These are phyloP conservation scores for Pseudogymnoascus sp. DNA, from an alignment of 2,329 filamentous ascomycete species.

Conservation along the genomic window DNA sequence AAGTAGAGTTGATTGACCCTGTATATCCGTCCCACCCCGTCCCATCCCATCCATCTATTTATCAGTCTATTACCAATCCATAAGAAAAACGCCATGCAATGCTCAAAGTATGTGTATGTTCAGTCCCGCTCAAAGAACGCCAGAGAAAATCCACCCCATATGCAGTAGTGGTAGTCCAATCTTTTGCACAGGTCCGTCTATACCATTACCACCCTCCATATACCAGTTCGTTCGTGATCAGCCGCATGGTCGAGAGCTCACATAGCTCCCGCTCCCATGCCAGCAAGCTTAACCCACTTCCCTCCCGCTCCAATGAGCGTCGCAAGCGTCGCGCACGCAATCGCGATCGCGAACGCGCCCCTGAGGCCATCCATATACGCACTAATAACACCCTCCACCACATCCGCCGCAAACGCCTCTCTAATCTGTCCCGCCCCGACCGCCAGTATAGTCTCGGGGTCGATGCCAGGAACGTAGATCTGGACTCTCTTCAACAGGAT, in stretches of 20 bases:
- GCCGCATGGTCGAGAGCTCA: not conserved
- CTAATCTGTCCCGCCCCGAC: slow-evolving; percentile 50
- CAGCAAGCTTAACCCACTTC: slow-evolving; percentile 26
- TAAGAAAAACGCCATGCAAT: not conserved
- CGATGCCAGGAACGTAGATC: slow-evolving; percentile 30
- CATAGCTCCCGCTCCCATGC: not conserved
- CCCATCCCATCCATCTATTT: not conserved
- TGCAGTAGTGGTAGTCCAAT: not conserved
- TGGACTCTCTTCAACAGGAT: slow-evolving; percentile 32
- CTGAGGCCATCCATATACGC: slow-evolving; percentile 59
- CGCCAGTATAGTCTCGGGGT: slow-evolving; percentile 30
- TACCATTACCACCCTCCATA: not conserved
- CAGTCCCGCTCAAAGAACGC: not conserved
- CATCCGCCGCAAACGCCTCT: slow-evolving; percentile 37
- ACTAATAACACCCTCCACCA: slow-evolving; percentile 43
- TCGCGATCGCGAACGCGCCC: slow-evolving; percentile 50
- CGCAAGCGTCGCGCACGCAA: slow-evolving; percentile 38
- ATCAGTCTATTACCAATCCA: not conserved
- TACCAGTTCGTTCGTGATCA: too few species aligned
- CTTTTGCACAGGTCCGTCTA: not conserved
- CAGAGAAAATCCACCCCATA: not conserved
- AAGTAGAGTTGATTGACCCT: not conserved
- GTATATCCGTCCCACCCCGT: not conserved
- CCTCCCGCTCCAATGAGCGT: slow-evolving; percentile 29
- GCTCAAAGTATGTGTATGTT: not conserved